Percentiles rank a stretch among this genome's conserved stretches.
Conservation (phyloP, 169 alveolate genomes). For the Plasmodium reichenowi region DNA sequence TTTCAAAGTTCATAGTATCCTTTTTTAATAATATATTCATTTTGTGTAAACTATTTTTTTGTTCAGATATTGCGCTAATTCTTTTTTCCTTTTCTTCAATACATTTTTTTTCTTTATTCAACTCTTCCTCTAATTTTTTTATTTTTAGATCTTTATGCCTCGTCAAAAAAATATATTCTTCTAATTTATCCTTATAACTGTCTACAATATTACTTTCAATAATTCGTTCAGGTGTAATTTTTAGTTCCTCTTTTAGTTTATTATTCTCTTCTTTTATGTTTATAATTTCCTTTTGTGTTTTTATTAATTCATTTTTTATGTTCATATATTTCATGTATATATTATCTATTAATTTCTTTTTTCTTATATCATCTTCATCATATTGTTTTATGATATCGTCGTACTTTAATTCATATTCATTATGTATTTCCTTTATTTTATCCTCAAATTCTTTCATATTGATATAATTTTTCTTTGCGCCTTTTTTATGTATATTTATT, state of each 20-base stretch:
- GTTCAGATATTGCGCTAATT: background rate
- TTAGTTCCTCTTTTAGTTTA: conserved; percentile 50
- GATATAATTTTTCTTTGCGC: background rate
- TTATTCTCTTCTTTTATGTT: conserved; percentile 24
- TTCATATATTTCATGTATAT: conserved; percentile 57
- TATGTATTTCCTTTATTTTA: conserved; percentile 39
- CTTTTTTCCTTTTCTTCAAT: background rate
- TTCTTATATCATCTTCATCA: conserved; percentile 27
- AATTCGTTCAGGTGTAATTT: background rate
- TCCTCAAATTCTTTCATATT: conserved; percentile 23
- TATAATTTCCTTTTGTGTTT: conserved; percentile 23
- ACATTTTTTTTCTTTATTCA: background rate
- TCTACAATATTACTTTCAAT: conserved; percentile 23
- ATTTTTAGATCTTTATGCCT: conserved; percentile 46
- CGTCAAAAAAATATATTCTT: conserved; percentile 22
- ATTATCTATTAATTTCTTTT: conserved; percentile 33
- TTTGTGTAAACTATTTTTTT: conserved; percentile 10
- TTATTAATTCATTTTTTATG: conserved; percentile 35
- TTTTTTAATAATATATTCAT: conserved; percentile 5
- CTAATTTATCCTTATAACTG: conserved; percentile 38
- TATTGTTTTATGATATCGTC: conserved; percentile 30
- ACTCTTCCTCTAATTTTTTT: conserved; percentile 32
- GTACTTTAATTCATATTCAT: conserved; percentile 4
- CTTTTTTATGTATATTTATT: background rate
- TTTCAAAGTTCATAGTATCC: conserved; percentile 34